Percentiles rank a stretch among this genome's conserved stretches.
Conservation (phyloP, 305 asterid genomes). For the Andrographis paniculata region DNA sequence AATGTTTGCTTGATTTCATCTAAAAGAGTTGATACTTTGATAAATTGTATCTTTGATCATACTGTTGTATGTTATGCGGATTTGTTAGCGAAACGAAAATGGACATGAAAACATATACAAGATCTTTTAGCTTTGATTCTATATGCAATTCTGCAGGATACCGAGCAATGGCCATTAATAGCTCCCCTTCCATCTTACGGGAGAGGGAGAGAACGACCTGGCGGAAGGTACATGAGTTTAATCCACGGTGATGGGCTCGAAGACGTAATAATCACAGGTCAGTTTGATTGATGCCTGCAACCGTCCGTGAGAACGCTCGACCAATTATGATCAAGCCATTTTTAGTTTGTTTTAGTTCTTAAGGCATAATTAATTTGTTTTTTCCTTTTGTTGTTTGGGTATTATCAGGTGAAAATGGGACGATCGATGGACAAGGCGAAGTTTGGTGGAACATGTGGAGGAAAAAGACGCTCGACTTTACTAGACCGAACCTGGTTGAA, state of each 20-base stretch:
- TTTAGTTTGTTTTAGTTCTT: neutral
- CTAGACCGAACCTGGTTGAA: constrained; percentile 76
- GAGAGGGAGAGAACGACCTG: constrained; percentile 94
- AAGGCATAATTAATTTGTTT: neutral
- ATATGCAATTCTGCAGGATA: constrained; percentile 33
- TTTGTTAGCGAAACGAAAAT: too few relatives aligned
- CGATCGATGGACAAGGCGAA: constrained; percentile 82
- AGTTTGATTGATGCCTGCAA: constrained; percentile 20
- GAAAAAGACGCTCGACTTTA: constrained; percentile 63
- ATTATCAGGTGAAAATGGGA: constrained; percentile 58
- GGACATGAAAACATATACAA: too few relatives aligned
- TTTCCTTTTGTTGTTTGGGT: constrained; percentile 9
- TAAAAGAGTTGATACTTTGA: too few relatives aligned
- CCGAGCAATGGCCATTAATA: constrained; percentile 67
- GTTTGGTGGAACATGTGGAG: constrained; percentile 98
- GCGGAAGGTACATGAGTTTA: constrained; percentile 72
- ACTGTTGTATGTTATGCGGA: too few relatives aligned
- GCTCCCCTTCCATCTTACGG: constrained; percentile 95
- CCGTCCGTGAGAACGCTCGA: too few relatives aligned
- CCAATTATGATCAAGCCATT: neutral
- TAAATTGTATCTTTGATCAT: too few relatives aligned
- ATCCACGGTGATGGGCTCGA: constrained; percentile 82
- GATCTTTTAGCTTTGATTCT: constrained; percentile 1
- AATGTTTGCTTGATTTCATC: too few relatives aligned
- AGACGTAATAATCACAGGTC: constrained; percentile 85